phyloP scores from a whole-genome alignment of 1,139 yeast species.

The Protomyces lactucae-debilis region DNA sequence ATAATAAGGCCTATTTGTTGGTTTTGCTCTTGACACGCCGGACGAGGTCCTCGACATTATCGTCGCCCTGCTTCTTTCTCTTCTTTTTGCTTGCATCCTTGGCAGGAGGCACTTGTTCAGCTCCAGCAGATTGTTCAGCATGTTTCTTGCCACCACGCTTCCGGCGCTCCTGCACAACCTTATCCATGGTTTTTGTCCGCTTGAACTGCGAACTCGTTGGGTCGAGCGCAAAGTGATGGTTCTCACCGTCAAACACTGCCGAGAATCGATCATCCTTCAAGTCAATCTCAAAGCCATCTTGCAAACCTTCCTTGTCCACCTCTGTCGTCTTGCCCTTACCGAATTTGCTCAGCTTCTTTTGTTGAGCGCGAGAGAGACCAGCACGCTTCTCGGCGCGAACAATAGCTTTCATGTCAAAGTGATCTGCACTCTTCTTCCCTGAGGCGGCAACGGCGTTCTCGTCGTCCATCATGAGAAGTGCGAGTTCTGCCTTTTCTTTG shows the following conservation, averaged over 20 bases:
- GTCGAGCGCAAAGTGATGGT: constrained; percentile 86
- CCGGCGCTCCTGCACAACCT: constrained; percentile 43
- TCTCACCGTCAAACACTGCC: constrained; percentile 63
- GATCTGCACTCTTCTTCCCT: constrained; percentile 45
- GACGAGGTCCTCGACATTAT: constrained; percentile 5
- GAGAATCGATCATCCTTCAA: constrained; percentile 83
- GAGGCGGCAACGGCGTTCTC: constrained; percentile 43
- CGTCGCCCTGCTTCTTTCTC: constrained; percentile 4
- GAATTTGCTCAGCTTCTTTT: constrained; percentile 50
- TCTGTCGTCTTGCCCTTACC: constrained; percentile 50
- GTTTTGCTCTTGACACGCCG: constrained; percentile 19
- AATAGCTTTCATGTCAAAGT: constrained; percentile 64
- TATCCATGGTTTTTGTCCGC: constrained; percentile 80
- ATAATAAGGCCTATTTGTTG: neutral
- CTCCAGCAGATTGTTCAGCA: neutral
- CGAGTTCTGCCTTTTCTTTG: constrained; percentile 34
- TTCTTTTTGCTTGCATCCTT: neutral
- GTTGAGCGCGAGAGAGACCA: constrained; percentile 55
- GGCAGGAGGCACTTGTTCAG: neutral
- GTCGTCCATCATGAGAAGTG: constrained; percentile 65
- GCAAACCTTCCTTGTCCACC: constrained; percentile 40
- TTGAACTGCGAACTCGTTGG: constrained; percentile 75
- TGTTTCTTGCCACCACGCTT: constrained; percentile 23
- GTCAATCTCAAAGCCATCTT: constrained; percentile 51
- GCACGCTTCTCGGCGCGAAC: constrained; percentile 47